phyloP scores from a whole-genome alignment of 805 yeast genomes.

The Hagleromyces aurorensis region DNA sequence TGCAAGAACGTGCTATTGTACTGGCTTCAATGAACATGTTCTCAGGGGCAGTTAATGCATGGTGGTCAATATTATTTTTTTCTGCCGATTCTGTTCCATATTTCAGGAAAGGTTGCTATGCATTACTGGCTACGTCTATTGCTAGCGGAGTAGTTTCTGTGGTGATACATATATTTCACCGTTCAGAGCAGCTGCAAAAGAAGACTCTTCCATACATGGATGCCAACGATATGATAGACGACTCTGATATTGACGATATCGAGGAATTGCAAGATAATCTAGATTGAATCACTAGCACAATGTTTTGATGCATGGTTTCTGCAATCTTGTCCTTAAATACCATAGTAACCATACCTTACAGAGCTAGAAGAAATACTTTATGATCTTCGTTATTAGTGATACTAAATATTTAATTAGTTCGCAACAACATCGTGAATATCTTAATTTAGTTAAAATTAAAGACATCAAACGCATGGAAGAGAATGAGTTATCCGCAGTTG shows the following conservation, averaged over 20 bases:
- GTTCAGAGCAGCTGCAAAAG: conserved; percentile 28
- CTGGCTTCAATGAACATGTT: conserved; percentile 62
- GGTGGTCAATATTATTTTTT: conserved; percentile 54
- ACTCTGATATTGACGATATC: conserved; percentile 15
- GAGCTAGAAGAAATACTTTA: too few species aligned
- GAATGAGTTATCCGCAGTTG: too few species aligned
- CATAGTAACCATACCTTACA: too few species aligned
- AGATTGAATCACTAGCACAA: too few species aligned
- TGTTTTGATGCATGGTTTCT: too few species aligned
- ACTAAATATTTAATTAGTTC: too few species aligned
- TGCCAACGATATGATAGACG: conserved; percentile 22
- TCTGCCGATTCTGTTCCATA: conserved; percentile 45
- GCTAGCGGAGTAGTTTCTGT: conserved; percentile 36
- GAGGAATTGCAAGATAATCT: too few species aligned
- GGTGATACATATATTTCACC: conserved; percentile 38
- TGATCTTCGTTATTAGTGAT: too few species aligned
- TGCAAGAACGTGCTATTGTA: conserved; percentile 56
- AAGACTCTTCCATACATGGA: conserved; percentile 20
- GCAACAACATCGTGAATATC: too few species aligned
- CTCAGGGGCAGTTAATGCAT: conserved; percentile 53
- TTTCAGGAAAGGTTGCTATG: conserved; percentile 46
- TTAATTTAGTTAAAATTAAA: too few species aligned
- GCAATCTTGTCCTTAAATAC: too few species aligned
- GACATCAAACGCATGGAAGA: too few species aligned
- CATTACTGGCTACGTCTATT: conserved; percentile 46